These are phyloP conservation scores for Aspergillus uvarum DNA, from an alignment of 2,329 filamentous ascomycete species.

Conservation along the genomic window DNA sequence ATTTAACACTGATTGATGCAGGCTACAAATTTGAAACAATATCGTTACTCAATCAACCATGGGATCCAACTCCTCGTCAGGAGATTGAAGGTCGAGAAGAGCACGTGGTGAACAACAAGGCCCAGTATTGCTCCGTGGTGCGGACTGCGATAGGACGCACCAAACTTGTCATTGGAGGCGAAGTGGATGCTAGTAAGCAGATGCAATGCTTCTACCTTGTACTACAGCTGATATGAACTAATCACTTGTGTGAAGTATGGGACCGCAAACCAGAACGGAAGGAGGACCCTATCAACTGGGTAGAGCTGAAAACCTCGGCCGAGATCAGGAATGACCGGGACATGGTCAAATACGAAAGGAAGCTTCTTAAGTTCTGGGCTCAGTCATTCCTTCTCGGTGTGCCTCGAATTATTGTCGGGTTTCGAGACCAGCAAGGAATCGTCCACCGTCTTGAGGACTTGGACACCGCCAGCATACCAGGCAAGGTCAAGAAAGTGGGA, in stretches of 20 bases:
- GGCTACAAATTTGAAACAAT: constrained; percentile 97
- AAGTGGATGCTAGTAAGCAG: constrained; percentile 81
- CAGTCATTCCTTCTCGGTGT: constrained; percentile 94
- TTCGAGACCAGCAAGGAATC: constrained; percentile 71
- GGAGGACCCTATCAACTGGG: constrained; percentile 77
- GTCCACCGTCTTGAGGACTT: constrained; percentile 74
- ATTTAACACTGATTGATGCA: constrained; percentile 36
- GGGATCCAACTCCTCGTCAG: constrained; percentile 69
- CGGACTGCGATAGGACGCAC: constrained; percentile 79
- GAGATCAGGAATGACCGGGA: constrained; percentile 68
- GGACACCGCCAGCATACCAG: constrained; percentile 75
- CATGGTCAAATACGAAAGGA: constrained; percentile 76
- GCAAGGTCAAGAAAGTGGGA: constrained; percentile 66
- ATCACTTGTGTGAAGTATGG: constrained; percentile 60
- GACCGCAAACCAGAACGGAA: constrained; percentile 70
- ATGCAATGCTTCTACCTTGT: not conserved
- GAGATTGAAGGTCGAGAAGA: constrained; percentile 75
- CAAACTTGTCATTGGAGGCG: constrained; percentile 78
- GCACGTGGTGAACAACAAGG: constrained; percentile 78
- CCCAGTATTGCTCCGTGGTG: constrained; percentile 94
- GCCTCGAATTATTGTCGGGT: constrained; percentile 87
- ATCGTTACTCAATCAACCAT: constrained; percentile 70
- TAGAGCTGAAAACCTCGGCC: constrained; percentile 90
- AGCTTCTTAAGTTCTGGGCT: constrained; percentile 94
- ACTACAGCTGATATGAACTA: constrained; percentile 1